Percentiles rank a stretch among this genome's conserved stretches.
Evolutionary conservation across 2,329 filamentous ascomycete species (phyloP).

Genomic region (Colletotrichum somersetense): DNA sequence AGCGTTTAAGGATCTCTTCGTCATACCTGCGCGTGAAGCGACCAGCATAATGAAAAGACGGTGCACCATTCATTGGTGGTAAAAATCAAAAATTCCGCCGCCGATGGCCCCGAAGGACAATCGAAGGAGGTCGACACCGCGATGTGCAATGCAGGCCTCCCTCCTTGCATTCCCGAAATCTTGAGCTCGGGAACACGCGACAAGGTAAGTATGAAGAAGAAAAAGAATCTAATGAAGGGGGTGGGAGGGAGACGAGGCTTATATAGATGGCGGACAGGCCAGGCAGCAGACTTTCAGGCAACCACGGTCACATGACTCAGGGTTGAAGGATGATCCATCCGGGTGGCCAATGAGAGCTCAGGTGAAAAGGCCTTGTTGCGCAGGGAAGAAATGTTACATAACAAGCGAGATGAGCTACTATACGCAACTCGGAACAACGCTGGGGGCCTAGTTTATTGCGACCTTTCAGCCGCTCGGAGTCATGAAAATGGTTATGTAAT

Average conservation of each 20-base stretch:
- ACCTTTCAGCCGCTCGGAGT: background rate
- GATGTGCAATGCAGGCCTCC: conserved; percentile 9
- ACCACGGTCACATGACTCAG: background rate
- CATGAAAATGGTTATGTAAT: background rate
- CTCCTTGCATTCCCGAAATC: background rate
- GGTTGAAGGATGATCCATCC: background rate
- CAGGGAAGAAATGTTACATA: background rate
- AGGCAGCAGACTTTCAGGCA: background rate
- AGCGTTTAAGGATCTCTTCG: background rate
- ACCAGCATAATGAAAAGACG: background rate
- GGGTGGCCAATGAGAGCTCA: background rate
- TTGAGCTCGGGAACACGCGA: conserved; percentile 1
- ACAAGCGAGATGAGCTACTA: background rate
- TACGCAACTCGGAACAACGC: background rate
- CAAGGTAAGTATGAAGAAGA: conserved; percentile 7
- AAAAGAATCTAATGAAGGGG: background rate
- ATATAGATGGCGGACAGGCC: background rate
- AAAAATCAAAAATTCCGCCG: conserved; percentile 8
- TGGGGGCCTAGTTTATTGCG: background rate
- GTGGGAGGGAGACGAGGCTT: background rate
- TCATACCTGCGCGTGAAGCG: background rate
- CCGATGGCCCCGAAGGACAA: conserved; percentile 9
- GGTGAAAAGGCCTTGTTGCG: background rate
- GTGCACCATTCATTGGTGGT: background rate
- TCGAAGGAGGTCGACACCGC: conserved; percentile 3